Base-by-base conservation (phyloP, 176 grass and related monocot genomes). In the Cenchrus purpureus region DNA sequence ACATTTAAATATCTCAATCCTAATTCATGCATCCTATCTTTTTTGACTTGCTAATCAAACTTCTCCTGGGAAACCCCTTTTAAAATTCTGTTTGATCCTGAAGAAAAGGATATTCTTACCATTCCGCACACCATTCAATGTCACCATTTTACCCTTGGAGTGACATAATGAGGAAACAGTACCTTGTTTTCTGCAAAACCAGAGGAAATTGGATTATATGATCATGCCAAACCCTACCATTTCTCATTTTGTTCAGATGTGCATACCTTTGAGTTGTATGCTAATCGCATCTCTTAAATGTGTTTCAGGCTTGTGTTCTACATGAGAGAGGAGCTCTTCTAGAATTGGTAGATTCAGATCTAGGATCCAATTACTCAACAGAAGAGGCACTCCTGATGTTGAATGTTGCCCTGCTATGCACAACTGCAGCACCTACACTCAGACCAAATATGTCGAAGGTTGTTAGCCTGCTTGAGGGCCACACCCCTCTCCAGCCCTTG, bases 381-480 rank as follows among this genome's bases (percentile, higher is more conserved):
- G 89, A 98, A 79, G 93, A 95, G 84, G 96, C 84, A 48, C 83
- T 86, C 71, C 46, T 95, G 46, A 92, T 94, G 91, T 69, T 95
- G 53, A 95, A 95, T 68, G 89, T 95, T 40, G 89, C 93, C 64
- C 86, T 95, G 71, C 32, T 95, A 28, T 95, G 93, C 88, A 94
- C 91, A 59, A 91, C 92, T 15, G 86, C 93, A 16, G 92, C 96
- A 25, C 96, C 96, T 29, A 92, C 93, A 13, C 93, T 95, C n/a
- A 86, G 96, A 89, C 96, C 93, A 58, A 89, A 85, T 56, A 98
- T 95, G 91, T 87, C 96, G 9, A 86, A 92, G 55, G 93, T 91
- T 12, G 91, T 98, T 51, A 98, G 88, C 83, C 87, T 98, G 78
- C 93, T 98, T 4, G 93, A 98, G 65, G 93, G 96, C 55, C 69